Evolutionary conservation across 148 eudicot genomes (phyloP).

Genomic region (Spergularia marina): DNA sequence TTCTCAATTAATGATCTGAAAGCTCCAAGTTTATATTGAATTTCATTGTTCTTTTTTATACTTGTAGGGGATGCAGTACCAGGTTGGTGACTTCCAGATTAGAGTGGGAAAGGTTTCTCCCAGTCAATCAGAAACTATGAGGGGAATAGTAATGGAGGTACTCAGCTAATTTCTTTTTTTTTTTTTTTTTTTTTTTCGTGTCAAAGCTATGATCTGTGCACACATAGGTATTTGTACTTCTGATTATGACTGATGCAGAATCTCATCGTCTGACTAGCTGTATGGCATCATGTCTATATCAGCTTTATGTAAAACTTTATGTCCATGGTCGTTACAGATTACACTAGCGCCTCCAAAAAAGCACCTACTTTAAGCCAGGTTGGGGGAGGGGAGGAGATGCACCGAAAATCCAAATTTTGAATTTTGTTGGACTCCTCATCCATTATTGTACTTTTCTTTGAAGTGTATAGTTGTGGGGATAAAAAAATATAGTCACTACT

Average conservation of each 20-base stretch:
- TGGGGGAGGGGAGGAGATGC: background rate
- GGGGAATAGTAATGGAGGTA: constrained; percentile 99
- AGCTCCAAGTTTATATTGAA: background rate
- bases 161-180: background rate
- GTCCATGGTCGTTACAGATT: background rate
- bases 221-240: background rate
- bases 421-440: background rate
- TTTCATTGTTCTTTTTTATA: constrained; percentile 8
- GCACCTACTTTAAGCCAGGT: background rate
- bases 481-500: background rate
- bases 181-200: constrained; percentile 4
- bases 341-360: background rate
- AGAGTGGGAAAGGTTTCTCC: constrained; percentile 92
- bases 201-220: background rate
- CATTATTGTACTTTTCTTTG: background rate
- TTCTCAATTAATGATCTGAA: background rate
- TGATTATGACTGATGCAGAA: constrained; percentile 4
- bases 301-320: background rate
- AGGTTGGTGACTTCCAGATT: constrained; percentile 89
- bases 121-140: constrained; percentile 64
- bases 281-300: background rate
- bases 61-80: constrained; percentile 75
- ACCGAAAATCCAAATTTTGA: background rate
- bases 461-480: background rate
- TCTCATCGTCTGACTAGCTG: background rate